Evolutionary conservation across 2,329 filamentous ascomycete species (phyloP), one percentile per base, ranked within the genome.

Genomic region (Diplocarpon rosae): DNA sequence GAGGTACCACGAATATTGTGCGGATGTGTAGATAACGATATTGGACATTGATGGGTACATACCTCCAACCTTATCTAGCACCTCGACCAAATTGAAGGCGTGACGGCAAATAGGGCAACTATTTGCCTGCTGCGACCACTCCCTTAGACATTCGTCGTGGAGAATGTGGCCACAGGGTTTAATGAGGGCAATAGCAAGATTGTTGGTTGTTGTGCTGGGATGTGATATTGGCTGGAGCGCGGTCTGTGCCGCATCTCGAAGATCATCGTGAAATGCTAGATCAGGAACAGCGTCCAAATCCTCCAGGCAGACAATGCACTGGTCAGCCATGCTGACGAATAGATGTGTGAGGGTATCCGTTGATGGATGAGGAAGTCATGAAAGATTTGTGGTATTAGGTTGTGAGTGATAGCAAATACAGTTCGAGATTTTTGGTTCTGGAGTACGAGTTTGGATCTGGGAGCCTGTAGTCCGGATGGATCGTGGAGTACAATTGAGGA

Each of bases 51-150:
- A 48, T 45, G 49, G 46, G 37, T 46, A 71, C 77, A 67, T 75
- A 92, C 87, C 86, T 71, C 86, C 84, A 59, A 88, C 68, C 55
- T 74, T 78, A 60, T 84, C 78, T 64, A 83, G 83, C 50, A 98
- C 80, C 62, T 92, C 80, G 54, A 98, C 89, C 57, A 83, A 69
- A 65, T 96, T 90, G 69, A 98, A 96, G 52, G 76, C 79, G 58
- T 86, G 84, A 55, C 92, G 85, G 67, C 92, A 98, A 64, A 98
- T 95, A 37, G 92, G 92, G 65, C 92, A 98, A 62, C 89, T 95
- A 66, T 96, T 98, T 52, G 92, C 90, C 64, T 93, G 84, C 66
- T 93, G 86, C 37, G 90, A 87, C 92, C 92, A 98, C 56, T 88
- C 86, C 57, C 84, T 83, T 55, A 98, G 74, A 65, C 92, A 98